These are phyloP conservation scores for Beauveria rudraprayagi DNA, from an alignment of 2,329 filamentous ascomycete species.

Conservation along the genomic window DNA sequence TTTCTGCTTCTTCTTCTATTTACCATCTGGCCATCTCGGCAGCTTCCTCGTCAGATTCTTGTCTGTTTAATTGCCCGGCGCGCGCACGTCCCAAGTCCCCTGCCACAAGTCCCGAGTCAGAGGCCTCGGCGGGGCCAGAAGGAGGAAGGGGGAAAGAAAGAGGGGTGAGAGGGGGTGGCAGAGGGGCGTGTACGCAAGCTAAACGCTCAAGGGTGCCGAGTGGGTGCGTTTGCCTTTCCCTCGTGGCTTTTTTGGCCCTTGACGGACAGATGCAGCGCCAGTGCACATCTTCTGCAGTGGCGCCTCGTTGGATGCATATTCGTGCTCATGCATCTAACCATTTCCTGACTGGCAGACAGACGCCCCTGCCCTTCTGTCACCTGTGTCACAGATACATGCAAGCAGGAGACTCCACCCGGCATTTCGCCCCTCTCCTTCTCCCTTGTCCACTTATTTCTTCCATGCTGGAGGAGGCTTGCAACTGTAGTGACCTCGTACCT, in stretches of 20 bases:
- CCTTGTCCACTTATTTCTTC: not conserved
- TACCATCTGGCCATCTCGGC: not conserved
- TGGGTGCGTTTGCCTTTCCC: conserved; percentile 1
- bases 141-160: not conserved
- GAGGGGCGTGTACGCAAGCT: no score
- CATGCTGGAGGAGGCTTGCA: not conserved
- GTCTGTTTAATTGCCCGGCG: not conserved
- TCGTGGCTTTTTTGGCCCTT: conserved; percentile 1
- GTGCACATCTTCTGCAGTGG: not conserved
- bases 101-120: conserved; percentile 1
- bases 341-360: not conserved
- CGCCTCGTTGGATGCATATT: conserved; percentile 6
- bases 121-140: not conserved
- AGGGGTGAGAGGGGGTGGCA: not conserved
- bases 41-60: not conserved
- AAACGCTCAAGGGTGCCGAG: no score
- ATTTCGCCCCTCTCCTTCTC: not conserved
- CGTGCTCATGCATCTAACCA: not conserved
- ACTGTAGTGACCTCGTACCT: not conserved
- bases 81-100: not conserved
- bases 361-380: not conserved
- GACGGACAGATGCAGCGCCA: not conserved
- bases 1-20: not conserved
- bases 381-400: not conserved
- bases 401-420: not conserved